Evolutionary conservation across 1,139 yeast species (phyloP).

Genomic region (Geotrichum candidum): DNA sequence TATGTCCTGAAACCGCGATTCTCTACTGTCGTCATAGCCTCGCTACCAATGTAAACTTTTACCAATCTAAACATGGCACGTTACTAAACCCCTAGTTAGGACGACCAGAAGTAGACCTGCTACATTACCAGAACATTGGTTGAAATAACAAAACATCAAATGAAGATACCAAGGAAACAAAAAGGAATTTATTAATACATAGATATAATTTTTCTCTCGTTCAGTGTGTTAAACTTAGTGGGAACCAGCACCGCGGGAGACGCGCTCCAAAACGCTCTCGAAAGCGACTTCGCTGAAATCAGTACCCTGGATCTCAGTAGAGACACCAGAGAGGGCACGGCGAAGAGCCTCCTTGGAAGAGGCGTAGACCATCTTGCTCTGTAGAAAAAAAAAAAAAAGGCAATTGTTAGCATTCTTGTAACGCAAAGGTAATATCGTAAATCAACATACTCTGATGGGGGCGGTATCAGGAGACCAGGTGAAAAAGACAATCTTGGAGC

Average conservation of each 20-base stretch:
- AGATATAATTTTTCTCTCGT: slow-evolving; percentile 11
- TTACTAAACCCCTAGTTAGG: too few relatives aligned
- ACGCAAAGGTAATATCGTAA: slow-evolving; percentile 26
- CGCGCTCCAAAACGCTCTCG: slow-evolving; percentile 86
- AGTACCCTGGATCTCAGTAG: slow-evolving; percentile 94
- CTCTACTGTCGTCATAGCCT: too few relatives aligned
- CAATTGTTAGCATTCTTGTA: slow-evolving; percentile 3
- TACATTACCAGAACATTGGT: too few relatives aligned
- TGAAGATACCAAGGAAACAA: background rate
- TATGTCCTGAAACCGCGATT: too few relatives aligned
- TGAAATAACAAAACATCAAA: too few relatives aligned
- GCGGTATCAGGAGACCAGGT: slow-evolving; percentile 99
- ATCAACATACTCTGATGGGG: slow-evolving; percentile 46
- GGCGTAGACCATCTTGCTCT: slow-evolving; percentile 93
- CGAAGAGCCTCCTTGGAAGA: slow-evolving; percentile 96
- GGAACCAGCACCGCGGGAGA: slow-evolving; percentile 64
- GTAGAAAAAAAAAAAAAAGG: background rate
- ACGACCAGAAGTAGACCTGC: too few relatives aligned
- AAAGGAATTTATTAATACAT: background rate
- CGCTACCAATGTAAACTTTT: too few relatives aligned
- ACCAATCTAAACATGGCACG: too few relatives aligned
- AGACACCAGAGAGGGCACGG: slow-evolving; percentile 91
- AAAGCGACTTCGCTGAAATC: slow-evolving; percentile 95
- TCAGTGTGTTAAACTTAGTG: slow-evolving; percentile 41
- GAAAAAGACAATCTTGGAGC: slow-evolving; percentile 84